Base-by-base conservation (phyloP, 2,329 filamentous ascomycete genomes). In the Gyromitra esculenta region DNA sequence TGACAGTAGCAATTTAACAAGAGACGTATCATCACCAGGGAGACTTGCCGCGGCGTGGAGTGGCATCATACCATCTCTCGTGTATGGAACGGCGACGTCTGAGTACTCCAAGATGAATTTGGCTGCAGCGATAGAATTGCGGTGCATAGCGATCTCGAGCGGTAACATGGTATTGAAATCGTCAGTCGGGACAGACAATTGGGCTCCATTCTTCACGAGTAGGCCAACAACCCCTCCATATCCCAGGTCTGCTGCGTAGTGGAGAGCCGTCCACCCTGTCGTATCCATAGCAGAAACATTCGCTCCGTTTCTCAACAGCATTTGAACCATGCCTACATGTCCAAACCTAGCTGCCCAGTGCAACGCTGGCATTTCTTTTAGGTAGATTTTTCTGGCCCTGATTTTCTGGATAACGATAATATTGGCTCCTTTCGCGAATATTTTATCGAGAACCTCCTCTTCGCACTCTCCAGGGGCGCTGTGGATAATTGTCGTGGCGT, bases 281-380 rank as follows among this genome's bases (percentile, higher is more conserved):
- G 9, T 41, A 65, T 72, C 68, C 13, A 5, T 37, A 15, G 59
- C 57, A 18, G 59, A 52, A 13, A 72, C 37, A 57, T 64, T 35
- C 8, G 68, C 68, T 4, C 57, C 59, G 25, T 50, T 56, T 31
- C 11, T 21, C 21, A 72, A 11, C n/a, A 65, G 25, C 48, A 64
- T n/a, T 21, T 25, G 21, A 7, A 31, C 21, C 13, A 72, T 63
- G 35, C 15, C 37, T n/a, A 8, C 59, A 56, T 72, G 59, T 13
- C 68, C 68, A 54, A 64, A 43, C 56, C 60, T 64, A 9, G 68
- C 59, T 11, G 60, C 59, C 68, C 68, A 72, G 7, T 57, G 59
- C 18, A 72, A 45, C 5, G 59, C 48, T 15, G 68, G 39, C 4
- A 48, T 35, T 45, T 64, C 59, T 18, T 21, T 25, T 6, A 48